A percentile compares a stretch with the other conserved stretches of the same genome.
Evolutionary conservation across 1,139 yeast species (phyloP).

Genomic region (Yarrowia galli): DNA sequence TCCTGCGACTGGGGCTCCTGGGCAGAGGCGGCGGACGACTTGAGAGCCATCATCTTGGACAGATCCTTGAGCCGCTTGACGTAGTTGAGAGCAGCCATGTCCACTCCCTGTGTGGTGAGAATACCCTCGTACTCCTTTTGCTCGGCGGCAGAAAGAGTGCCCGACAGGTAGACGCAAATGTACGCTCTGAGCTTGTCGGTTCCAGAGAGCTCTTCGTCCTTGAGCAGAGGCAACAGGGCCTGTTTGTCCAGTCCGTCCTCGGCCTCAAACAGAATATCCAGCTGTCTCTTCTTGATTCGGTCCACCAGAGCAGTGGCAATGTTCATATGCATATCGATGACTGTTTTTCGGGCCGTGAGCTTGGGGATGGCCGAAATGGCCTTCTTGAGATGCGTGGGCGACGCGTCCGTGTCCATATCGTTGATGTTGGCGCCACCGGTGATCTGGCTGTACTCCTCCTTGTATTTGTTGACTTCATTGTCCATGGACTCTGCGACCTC

Average conservation of each 20-base stretch:
- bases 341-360: constrained; percentile 82
- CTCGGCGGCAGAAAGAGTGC: constrained; percentile 65
- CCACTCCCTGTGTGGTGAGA: constrained; percentile 66
- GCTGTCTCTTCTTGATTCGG: constrained; percentile 81
- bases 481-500: constrained; percentile 98
- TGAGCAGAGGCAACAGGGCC: constrained; percentile 55
- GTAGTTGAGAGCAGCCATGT: constrained; percentile 70
- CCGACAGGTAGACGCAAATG: constrained; percentile 69
- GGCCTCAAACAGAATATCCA: constrained; percentile 90
- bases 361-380: constrained; percentile 94
- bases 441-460: constrained; percentile 84
- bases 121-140: constrained; percentile 69
- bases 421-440: constrained; percentile 69
- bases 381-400: constrained; percentile 74
- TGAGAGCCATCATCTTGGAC: constrained; percentile 67
- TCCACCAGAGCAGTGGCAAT: constrained; percentile 84
- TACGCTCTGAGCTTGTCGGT: constrained; percentile 88
- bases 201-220: constrained; percentile 56
- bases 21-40: constrained; percentile 49
- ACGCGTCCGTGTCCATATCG: constrained; percentile 61
- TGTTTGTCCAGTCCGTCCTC: constrained; percentile 67
- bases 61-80: constrained; percentile 82
- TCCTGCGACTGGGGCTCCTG: constrained; percentile 53
- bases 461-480: constrained; percentile 77
- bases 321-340: constrained; percentile 97